Base-by-base conservation (phyloP, 768 basidiomycete species). In the Lanmaoa rubissima region DNA sequence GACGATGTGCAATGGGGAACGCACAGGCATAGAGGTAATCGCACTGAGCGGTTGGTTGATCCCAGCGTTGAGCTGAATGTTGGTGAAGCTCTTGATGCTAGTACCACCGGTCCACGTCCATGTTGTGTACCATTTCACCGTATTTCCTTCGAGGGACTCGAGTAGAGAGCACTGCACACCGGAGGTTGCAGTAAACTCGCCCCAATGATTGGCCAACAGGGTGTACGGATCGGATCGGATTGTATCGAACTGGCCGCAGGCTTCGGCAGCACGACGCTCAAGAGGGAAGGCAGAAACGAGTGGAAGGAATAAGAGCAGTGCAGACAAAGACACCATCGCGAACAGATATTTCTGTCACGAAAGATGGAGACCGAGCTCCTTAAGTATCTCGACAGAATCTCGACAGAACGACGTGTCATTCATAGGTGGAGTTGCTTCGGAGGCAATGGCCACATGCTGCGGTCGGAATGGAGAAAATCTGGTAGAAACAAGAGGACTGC, bases 41-140 rank as follows among this genome's bases (percentile, higher is more conserved):
- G 76, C 76, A 36, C 76, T 77, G 19, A 88, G 75, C 59, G 79
- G 78, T 64, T 76, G 73, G 72, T 85, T 81, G 57, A 85, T 59
- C 31, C 79, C 79, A 2, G 40, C 55, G 61, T 84, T 76, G 35
- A 82, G 75, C 58, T 80, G 76, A 13, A 84, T 73, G 67, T 86
- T 83, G 24, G 83, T 76, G 70, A 77, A 88, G 64, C 82, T 85
- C 77, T 86, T 87, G 58, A 88, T 76, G 21, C 75, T 73, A 21
- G 50, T 72, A 8, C 76, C 81, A 34, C 84, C 84, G 8, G 21
- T 54, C 85, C 85, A 87, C 1, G 55, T 72, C 79, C 81, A 87
- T 3, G 64, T 74, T 31, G 78, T 82, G 66, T 63, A 74, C 85
- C 85, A 87, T 0, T 73, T 67, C 35, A 83, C 57, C 7, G 68